Percentiles rank a stretch among this genome's conserved stretches.
Evolutionary conservation across 345 rosid species (phyloP).

Genomic region (Murraya paniculata): DNA sequence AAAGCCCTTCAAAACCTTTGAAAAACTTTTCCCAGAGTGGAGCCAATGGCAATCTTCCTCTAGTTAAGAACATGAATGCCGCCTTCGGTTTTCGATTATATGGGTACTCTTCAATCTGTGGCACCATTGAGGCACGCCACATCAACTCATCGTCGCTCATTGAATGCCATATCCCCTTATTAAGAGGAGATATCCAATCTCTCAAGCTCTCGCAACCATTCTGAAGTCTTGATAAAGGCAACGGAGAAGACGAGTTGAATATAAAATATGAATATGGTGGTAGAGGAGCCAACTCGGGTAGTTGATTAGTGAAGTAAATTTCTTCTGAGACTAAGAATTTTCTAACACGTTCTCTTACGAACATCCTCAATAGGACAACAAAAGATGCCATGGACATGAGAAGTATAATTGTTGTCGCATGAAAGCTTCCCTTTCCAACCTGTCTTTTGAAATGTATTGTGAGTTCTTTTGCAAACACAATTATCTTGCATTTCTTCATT

Average conservation of each 20-base stretch:
- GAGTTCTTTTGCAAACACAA: constrained; percentile 18
- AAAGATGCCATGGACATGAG: constrained; percentile 23
- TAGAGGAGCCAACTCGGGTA: constrained; percentile 2
- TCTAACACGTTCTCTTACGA: constrained; percentile 10
- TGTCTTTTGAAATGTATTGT: constrained; percentile 12
- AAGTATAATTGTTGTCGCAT: constrained; percentile 7
- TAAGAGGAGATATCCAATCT: constrained; percentile 6
- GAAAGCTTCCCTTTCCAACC: constrained; percentile 14
- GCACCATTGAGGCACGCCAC: constrained; percentile 26
- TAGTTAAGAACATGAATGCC: constrained; percentile 32
- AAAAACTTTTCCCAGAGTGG: constrained; percentile 38
- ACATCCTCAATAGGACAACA: constrained; percentile 22
- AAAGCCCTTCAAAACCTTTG: constrained; percentile 19
- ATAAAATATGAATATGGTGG: not conserved
- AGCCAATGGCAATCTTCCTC: constrained; percentile 22
- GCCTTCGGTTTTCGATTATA: constrained; percentile 21
- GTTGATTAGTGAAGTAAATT: constrained; percentile 9
- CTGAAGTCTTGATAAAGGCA: not conserved
- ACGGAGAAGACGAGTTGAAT: not conserved
- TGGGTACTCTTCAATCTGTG: constrained; percentile 11
- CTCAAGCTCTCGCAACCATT: not conserved
- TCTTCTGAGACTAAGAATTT: constrained; percentile 22
- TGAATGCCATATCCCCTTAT: constrained; percentile 18
- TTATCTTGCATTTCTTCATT: constrained; percentile 19
- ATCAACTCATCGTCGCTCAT: constrained; percentile 40